phyloP scores from a whole-genome alignment of 371 early-diverging fungal species.

The Mucor velutinosus region DNA sequence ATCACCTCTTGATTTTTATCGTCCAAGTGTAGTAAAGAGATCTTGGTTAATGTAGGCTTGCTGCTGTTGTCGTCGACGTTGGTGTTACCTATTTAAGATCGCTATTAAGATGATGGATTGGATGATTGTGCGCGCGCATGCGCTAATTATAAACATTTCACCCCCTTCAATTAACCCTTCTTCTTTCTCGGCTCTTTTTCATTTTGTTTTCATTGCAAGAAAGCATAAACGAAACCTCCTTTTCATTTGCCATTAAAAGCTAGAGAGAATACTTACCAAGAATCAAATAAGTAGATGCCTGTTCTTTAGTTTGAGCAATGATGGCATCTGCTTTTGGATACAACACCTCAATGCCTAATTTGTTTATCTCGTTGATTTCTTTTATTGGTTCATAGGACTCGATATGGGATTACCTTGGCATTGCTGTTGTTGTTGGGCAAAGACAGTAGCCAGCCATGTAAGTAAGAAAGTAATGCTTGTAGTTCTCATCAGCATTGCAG shows the following conservation, averaged over 20 bases:
- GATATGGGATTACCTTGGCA: slow-evolving; percentile 1
- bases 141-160: not conserved
- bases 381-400: not conserved
- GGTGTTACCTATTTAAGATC: slow-evolving; percentile 12
- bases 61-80: not conserved
- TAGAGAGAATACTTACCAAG: slow-evolving; percentile 12
- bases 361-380: not conserved
- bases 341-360: slow-evolving; percentile 14
- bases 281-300: slow-evolving; percentile 17
- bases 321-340: slow-evolving; percentile 20
- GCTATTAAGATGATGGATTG: not conserved
- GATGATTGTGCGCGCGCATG: not conserved
- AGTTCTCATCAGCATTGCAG: not conserved
- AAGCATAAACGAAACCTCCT: not conserved
- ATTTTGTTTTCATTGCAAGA: not conserved
- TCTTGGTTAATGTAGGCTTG: not conserved
- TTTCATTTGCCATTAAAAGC: not conserved
- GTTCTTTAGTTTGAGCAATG: slow-evolving; percentile 13
- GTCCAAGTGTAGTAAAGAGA: slow-evolving; percentile 7
- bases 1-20: slow-evolving; percentile 4
- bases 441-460: not conserved
- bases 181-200: not conserved
- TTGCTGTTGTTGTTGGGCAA: slow-evolving; percentile 7
- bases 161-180: not conserved
- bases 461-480: not conserved